Evolutionary conservation across 2,329 filamentous ascomycete species (phyloP).

Genomic region (Trichoderma sp.): DNA sequence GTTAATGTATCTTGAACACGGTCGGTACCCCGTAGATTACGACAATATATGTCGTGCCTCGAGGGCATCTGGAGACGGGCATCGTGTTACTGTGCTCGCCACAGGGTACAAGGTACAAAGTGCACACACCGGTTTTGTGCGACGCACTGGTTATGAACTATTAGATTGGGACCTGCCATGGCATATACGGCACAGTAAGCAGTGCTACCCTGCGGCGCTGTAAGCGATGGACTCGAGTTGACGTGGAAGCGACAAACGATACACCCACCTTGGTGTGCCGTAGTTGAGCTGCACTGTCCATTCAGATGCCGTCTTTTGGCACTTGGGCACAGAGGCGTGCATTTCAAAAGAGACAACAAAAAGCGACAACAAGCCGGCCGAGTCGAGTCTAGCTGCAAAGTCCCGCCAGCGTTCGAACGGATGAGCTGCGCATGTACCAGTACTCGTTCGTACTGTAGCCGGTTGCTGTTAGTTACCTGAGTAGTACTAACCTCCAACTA

Average conservation of each 20-base stretch:
- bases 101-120: not conserved
- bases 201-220: not conserved
- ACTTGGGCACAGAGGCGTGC: not conserved
- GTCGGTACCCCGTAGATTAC: not conserved
- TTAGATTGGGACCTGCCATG: not conserved
- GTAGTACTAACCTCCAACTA: no score
- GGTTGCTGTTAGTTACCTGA: no score
- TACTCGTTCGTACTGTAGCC: not conserved
- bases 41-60: not conserved
- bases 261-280: not conserved
- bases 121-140: not conserved
- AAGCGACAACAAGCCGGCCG: not conserved
- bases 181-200: not conserved
- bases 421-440: not conserved
- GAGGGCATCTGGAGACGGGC: not conserved
- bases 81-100: not conserved
- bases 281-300: not conserved
- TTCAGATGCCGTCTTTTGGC: not conserved
- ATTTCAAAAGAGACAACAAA: slow-evolving; percentile 2
- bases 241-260: not conserved
- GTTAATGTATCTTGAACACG: no score
- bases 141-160: not conserved
- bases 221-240: not conserved
- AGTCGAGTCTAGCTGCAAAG: not conserved
- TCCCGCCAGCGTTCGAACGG: not conserved